Base-by-base conservation (phyloP, 208 protist species). In the Trypanosoma platydactyli region DNA sequence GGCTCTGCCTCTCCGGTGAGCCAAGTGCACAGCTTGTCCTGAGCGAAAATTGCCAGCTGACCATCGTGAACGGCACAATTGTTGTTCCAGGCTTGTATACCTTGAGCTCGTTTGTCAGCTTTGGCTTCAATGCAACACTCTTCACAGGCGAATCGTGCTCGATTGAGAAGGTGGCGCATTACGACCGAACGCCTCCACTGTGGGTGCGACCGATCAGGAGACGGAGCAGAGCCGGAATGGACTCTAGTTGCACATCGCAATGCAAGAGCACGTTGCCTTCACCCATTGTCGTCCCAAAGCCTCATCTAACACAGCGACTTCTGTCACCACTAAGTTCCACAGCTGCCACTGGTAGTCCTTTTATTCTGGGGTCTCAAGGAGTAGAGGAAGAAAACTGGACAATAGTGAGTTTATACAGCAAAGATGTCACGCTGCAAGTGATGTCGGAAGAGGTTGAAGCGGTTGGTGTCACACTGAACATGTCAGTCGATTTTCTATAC, bases 61-160 rank as follows among this genome's bases (percentile, higher is more conserved):
- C 79, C 33, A 84, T 96, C 59, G 87, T 78, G 22, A 96, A 94
- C 79, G 91, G 91, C 58, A 84, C 77, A n/a, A 62, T 96, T 44
- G 62, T 84, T 13, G 66, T 96, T 3, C 84, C 91, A 0, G 88
- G 91, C 53, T 78, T 88, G 77, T 93, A 93, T 76, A 71, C 79
- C 2, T 64, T 96, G 45, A 78, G 82, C 68, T 94, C 88, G 20
- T 96, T 89, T 77, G 83, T 91, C 22, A 88, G 86, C 71, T 94
- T 86, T 58, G 88, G 79, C 27, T 48, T 79, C 9, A 77, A 77
- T 35, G 73, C 90, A 11, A 53, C 76, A 13, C 77, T 95, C 11
- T 76, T 83, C 64, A 90, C 78, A 11, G 78, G 77, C 29, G 62
- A 68, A 38, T 76, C 64, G 41, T 91, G 81, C 61, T 46, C 73